A percentile compares a stretch with the other conserved stretches of the same genome.
Evolutionary conservation across 116 monocot genomes (phyloP).

Genomic region (Dioscorea cayenensis): DNA sequence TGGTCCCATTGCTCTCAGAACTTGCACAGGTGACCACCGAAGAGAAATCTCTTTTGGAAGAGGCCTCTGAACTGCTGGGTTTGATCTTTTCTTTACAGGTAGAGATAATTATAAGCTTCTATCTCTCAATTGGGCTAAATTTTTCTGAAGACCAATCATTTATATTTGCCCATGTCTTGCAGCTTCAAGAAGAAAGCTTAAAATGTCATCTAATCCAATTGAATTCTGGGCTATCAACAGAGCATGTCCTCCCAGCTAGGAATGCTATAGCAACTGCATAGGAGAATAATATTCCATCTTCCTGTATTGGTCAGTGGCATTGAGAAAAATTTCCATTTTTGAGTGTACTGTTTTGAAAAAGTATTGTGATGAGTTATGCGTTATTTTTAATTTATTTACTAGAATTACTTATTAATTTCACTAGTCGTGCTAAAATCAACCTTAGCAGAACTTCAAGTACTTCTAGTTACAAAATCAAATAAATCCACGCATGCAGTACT

Average conservation of each 20-base stretch:
- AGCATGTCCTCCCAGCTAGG: neutral
- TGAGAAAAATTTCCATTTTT: no score
- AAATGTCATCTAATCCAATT: constrained; percentile 1
- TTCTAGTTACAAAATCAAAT: no score
- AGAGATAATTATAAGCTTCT: neutral
- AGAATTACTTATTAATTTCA: no score
- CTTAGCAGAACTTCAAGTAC: no score
- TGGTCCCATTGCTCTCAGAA: constrained; percentile 12
- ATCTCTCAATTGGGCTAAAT: neutral
- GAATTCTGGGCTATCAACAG: neutral
- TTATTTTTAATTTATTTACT: no score
- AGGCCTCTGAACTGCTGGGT: constrained; percentile 24
- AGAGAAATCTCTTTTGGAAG: constrained; percentile 26
- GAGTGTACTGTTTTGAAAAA: no score
- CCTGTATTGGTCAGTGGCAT: no score
- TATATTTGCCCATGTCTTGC: neutral
- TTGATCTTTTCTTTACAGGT: constrained; percentile 18
- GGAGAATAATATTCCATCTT: neutral
- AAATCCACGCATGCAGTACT: no score
- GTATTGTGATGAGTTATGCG: no score
- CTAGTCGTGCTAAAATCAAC: no score
- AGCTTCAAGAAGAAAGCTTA: neutral
- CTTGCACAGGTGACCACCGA: constrained; percentile 18
- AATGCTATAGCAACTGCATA: neutral
- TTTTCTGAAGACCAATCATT: neutral